Evolutionary conservation across 2,329 filamentous ascomycete species (phyloP).

Genomic region (Lachnellula arida): DNA sequence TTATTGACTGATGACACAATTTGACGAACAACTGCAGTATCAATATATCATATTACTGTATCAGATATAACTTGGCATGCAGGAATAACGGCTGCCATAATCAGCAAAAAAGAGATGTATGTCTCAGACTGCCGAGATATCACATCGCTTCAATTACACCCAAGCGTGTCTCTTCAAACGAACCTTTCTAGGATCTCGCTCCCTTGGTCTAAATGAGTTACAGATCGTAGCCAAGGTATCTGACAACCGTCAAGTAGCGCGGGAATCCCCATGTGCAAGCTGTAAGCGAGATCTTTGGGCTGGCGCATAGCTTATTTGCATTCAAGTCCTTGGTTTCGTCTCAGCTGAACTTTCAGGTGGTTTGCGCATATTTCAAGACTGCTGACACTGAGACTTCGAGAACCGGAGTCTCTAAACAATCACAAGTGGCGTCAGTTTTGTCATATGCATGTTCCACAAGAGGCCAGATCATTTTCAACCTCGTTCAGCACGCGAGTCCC

Average conservation of each 20-base stretch:
- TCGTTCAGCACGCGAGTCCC: not conserved
- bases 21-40: constrained; percentile 3
- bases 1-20: not conserved
- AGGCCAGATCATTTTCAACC: not conserved
- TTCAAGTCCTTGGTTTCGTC: not conserved
- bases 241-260: too few relatives aligned
- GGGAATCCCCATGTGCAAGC: not conserved
- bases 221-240: too few relatives aligned
- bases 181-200: not conserved
- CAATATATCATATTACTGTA: not conserved
- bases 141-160: not conserved
- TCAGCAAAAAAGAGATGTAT: not conserved
- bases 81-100: not conserved
- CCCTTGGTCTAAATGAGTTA: not conserved
- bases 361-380: not conserved
- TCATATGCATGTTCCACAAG: not conserved
- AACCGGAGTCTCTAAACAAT: too few relatives aligned
- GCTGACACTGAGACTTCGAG: not conserved
- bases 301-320: not conserved
- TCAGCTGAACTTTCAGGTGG: not conserved
- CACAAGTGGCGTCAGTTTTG: not conserved
- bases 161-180: constrained; percentile 2
- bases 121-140: not conserved
- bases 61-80: constrained; percentile 1
- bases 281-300: not conserved